phyloP scores from a whole-genome alignment of 2,329 filamentous ascomycete species.

The Hymenoscyphus salicellus region DNA sequence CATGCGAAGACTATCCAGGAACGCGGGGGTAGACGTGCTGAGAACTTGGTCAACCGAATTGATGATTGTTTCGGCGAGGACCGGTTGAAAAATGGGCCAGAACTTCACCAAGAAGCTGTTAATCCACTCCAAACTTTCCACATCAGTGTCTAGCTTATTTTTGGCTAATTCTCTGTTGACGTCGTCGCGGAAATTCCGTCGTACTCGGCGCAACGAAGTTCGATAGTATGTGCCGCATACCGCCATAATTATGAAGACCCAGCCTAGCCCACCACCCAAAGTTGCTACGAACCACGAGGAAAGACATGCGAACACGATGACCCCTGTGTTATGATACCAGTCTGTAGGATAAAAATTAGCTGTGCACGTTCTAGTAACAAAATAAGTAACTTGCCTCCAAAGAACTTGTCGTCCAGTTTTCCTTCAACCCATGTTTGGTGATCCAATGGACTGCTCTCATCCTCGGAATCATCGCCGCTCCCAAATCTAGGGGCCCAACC shows the following conservation, averaged over 20 bases:
- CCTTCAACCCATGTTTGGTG: constrained; percentile 85
- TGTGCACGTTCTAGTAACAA: not conserved
- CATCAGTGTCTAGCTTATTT: constrained; percentile 81
- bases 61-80: constrained; percentile 87
- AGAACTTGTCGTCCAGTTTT: constrained; percentile 83
- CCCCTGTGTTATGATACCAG: constrained; percentile 96
- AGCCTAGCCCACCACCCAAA: constrained; percentile 85
- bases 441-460: constrained; percentile 71
- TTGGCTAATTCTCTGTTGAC: constrained; percentile 85
- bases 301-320: constrained; percentile 91
- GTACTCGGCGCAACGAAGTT: constrained; percentile 87
- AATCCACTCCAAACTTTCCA: constrained; percentile 95
- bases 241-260: constrained; percentile 92
- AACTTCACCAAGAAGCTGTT: constrained; percentile 98
- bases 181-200: constrained; percentile 94
- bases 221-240: constrained; percentile 92
- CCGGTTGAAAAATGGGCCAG: constrained; percentile 97
- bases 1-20: constrained; percentile 89
- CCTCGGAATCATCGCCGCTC: constrained; percentile 48
- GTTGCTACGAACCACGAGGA: constrained; percentile 86
- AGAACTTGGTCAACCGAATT: constrained; percentile 94
- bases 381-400: constrained; percentile 62
- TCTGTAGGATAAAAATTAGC: constrained; percentile 50
- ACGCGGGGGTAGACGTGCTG: constrained; percentile 84
- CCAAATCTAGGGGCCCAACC: constrained; percentile 91